Conservation (phyloP, 805 yeast species). For the Kodamaea sagamina region DNA sequence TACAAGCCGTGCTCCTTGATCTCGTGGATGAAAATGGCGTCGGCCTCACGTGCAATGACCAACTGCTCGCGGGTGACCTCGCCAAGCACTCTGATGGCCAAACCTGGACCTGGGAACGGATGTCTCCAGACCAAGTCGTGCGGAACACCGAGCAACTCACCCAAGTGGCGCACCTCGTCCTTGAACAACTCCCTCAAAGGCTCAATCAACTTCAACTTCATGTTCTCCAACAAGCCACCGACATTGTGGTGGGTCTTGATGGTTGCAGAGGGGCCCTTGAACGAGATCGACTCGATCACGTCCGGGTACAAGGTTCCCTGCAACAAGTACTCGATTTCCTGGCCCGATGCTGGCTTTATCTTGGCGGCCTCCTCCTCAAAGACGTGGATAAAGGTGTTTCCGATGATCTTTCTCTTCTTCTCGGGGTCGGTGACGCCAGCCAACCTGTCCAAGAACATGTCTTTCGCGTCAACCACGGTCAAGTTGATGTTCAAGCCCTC, state of each 20-base stretch:
- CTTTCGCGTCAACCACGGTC: slow-evolving; percentile 92
- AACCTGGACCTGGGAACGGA: slow-evolving; percentile 99
- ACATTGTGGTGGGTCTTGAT: slow-evolving; percentile 99
- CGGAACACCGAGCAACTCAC: slow-evolving; percentile 92
- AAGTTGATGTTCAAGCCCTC: slow-evolving; percentile 93
- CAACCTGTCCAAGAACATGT: slow-evolving; percentile 80
- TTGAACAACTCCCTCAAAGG: slow-evolving; percentile 98
- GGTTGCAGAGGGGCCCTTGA: slow-evolving; percentile 99
- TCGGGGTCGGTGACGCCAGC: slow-evolving; percentile 98
- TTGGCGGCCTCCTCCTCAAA: slow-evolving; percentile 94
- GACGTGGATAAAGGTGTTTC: slow-evolving; percentile 95
- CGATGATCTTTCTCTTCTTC: slow-evolving; percentile 97
- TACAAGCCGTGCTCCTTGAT: slow-evolving; percentile 91
- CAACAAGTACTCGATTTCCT: slow-evolving; percentile 86
- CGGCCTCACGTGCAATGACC: slow-evolving; percentile 97
- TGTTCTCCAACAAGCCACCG: slow-evolving; percentile 95
- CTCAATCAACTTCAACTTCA: slow-evolving; percentile 97
- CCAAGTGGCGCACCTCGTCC: slow-evolving; percentile 97
- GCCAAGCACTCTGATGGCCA: slow-evolving; percentile 96
- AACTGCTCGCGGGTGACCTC: slow-evolving; percentile 94
- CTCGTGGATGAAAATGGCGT: slow-evolving; percentile 92
- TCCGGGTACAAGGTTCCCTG: slow-evolving; percentile 99
- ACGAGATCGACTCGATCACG: slow-evolving; percentile 96
- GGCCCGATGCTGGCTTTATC: slow-evolving; percentile 85
- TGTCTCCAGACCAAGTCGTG: slow-evolving; percentile 99